phyloP scores from a whole-genome alignment of 2,329 filamentous ascomycete species.

The Verticillium longisporum region DNA sequence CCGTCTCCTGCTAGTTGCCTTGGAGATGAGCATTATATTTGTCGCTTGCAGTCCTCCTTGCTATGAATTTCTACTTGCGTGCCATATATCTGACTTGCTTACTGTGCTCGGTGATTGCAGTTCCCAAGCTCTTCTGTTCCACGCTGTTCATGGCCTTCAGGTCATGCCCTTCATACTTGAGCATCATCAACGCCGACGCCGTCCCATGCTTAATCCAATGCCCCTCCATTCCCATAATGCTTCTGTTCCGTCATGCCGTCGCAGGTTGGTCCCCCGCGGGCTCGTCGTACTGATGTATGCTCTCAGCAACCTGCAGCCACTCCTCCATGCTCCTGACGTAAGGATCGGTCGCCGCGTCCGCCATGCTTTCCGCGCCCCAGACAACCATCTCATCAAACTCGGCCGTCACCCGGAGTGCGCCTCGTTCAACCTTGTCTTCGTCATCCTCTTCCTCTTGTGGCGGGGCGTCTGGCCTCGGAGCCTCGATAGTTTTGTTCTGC shows the following conservation, averaged over 20 bases:
- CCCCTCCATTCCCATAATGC: neutral
- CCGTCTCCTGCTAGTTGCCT: too few relatives aligned
- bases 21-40: too few relatives aligned
- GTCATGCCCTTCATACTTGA: neutral
- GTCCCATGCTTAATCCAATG: neutral
- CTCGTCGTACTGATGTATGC: neutral
- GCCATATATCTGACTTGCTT: too few relatives aligned
- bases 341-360: slow-evolving; percentile 55
- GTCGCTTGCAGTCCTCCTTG: too few relatives aligned
- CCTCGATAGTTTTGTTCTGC: slow-evolving; percentile 17
- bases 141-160: too few relatives aligned
- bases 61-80: too few relatives aligned
- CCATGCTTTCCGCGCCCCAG: slow-evolving; percentile 73
- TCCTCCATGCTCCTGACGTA: slow-evolving; percentile 73
- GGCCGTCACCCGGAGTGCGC: slow-evolving; percentile 55
- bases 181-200: neutral
- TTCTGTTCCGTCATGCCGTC: neutral
- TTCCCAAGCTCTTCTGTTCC: too few relatives aligned
- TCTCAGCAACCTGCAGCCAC: slow-evolving; percentile 65
- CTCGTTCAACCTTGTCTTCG: slow-evolving; percentile 35
- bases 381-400: slow-evolving; percentile 69
- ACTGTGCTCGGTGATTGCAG: too few relatives aligned
- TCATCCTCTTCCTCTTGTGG: slow-evolving; percentile 33
- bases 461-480: neutral
- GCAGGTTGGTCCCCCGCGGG: neutral